Evolutionary conservation across 2,329 filamentous ascomycete genomes (phyloP).

Genomic region (Trichoderma guizhouense): DNA sequence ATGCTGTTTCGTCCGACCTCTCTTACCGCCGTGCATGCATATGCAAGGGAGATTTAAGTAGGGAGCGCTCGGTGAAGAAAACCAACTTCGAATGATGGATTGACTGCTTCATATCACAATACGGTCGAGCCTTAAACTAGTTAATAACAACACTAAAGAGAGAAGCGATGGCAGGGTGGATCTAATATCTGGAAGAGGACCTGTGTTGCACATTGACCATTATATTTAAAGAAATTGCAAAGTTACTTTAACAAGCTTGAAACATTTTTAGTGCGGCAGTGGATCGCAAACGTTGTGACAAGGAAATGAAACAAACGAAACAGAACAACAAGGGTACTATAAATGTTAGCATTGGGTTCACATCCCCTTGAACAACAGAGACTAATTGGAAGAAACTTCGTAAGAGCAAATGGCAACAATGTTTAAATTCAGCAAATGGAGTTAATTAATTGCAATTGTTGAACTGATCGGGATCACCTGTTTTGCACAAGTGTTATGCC

Average conservation of each 20-base stretch:
- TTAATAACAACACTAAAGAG: neutral
- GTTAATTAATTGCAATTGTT: neutral
- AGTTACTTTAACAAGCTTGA: neutral
- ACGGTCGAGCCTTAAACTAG: neutral
- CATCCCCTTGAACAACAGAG: neutral
- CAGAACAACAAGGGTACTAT: neutral
- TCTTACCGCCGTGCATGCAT: neutral
- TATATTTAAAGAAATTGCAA: neutral
- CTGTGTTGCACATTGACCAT: neutral
- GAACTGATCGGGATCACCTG: neutral
- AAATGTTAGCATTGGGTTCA: neutral
- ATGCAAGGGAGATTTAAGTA: neutral
- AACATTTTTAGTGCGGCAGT: neutral
- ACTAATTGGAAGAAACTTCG: neutral
- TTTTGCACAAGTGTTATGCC: neutral
- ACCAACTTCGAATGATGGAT: neutral
- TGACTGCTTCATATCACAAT: neutral
- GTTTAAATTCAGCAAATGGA: rapidly evolving
- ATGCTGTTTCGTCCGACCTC: neutral
- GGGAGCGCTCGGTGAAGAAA: neutral
- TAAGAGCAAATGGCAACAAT: neutral
- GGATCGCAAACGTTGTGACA: neutral
- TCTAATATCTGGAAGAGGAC: neutral
- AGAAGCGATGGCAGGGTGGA: neutral
- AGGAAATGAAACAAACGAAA: neutral